Evolutionary conservation across 1,139 yeast genomes (phyloP).

Genomic region (Neolecta irregularis): DNA sequence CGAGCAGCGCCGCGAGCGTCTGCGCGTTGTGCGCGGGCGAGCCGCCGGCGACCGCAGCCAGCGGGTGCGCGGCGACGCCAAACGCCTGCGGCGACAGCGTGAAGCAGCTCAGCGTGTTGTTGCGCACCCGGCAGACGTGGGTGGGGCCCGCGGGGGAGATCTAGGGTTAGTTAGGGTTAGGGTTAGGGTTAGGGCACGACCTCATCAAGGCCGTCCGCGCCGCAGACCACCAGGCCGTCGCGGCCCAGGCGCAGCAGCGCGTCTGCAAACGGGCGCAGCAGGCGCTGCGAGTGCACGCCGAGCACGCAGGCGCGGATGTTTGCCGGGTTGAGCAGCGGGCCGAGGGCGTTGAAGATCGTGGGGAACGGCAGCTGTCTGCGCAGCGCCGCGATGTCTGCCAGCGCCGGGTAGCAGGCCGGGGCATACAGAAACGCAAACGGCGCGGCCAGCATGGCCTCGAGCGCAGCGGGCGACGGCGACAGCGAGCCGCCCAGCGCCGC

Average conservation of each 20-base stretch:
- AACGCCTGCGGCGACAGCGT: constrained; percentile 46
- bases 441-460: constrained; percentile 36
- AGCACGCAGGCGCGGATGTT: constrained; percentile 67
- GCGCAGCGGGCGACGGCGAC: constrained; percentile 41
- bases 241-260: constrained; percentile 52
- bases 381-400: constrained; percentile 68
- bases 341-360: constrained; percentile 80
- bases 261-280: constrained; percentile 74
- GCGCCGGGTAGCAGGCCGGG: constrained; percentile 88
- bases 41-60: constrained; percentile 59
- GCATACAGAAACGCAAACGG: constrained; percentile 81
- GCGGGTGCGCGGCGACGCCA: constrained; percentile 59
- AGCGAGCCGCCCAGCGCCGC: constrained; percentile 55
- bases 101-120: constrained; percentile 27
- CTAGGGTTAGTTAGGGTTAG: too few relatives aligned
- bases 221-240: constrained; percentile 76
- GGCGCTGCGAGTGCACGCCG: constrained; percentile 67
- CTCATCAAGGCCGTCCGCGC: constrained; percentile 83
- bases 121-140: constrained; percentile 58
- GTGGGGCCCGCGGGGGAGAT: constrained; percentile 78
- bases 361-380: constrained; percentile 73
- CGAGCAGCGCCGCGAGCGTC: constrained; percentile 37
- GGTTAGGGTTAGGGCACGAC: too few relatives aligned
- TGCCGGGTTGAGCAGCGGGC: constrained; percentile 85
- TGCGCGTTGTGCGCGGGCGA: constrained; percentile 76